Base-by-base conservation (phyloP, 805 yeast genomes). In the Candida corydali region DNA sequence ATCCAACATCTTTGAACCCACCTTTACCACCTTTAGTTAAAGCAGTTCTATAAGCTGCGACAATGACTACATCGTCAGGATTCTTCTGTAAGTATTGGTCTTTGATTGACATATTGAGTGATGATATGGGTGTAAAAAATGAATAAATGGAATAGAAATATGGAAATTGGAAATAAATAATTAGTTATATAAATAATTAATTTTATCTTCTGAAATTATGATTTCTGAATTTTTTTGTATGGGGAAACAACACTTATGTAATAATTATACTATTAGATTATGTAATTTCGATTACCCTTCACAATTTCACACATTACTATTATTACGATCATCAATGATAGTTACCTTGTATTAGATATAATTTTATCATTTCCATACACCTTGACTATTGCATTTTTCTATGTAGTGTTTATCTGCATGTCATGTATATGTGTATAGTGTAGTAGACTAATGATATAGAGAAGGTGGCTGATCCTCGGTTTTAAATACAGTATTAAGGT, bases 31-130 rank as follows among this genome's bases (percentile, higher is more conserved):
- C 96, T 61, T 78, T 86, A 36, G 95, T 78, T 44, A 87, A 71
- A 19, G 98, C 91, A 3, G 97, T 85, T 65, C 98, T 78, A 70
- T 86, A 81, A 20, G 97, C 96, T 34, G 80, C 82, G 23, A 87
- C 88, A 38, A 91, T 78, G 30, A 91, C 97, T 25, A 91, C 94
- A 59, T 91, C 98, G 46, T 86, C 86, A 3, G 91, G 81, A 61
- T 75, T 71, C 63, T 84, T 81, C 44, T 73, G 69, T 38, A 60
- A 50, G 38, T 73, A 47, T 40, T 65, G 48, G 47, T 64, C 65
- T 47, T 64, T 65, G 32, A 17, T 26, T 15, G 39, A 36, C 39
- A 36, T 36, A 16, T 8, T 36, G 9, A 18, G 23, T 6, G 8
- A 20, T 32, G 5, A 17, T 12, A 15, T 4, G 5, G 3, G 29